Percentiles rank a stretch among this genome's conserved stretches.
Conservation (phyloP, 345 rosid genomes). For the Arabidopsis arenosa region DNA sequence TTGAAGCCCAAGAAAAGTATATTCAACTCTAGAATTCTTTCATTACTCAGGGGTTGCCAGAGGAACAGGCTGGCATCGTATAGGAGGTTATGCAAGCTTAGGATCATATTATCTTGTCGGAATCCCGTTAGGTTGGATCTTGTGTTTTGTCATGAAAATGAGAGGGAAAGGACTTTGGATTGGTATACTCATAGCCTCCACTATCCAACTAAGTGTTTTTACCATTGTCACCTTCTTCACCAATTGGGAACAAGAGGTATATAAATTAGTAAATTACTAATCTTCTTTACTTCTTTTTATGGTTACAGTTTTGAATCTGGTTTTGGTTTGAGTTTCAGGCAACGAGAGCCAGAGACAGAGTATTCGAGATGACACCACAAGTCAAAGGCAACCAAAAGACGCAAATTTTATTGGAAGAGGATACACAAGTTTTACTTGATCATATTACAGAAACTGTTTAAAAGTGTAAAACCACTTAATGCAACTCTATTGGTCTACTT, state of each 20-base stretch:
- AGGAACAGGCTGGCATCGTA: slow-evolving; percentile 69
- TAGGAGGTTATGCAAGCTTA: slow-evolving; percentile 63
- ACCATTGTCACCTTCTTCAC: slow-evolving; percentile 51
- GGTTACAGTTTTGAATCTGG: not conserved
- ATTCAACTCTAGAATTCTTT: not conserved
- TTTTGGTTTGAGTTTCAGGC: slow-evolving; percentile 42
- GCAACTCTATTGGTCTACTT: not conserved
- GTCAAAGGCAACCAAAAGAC: slow-evolving; percentile 5
- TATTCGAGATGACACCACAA: slow-evolving; percentile 35
- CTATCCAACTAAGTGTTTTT: slow-evolving; percentile 48
- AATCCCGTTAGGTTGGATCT: slow-evolving; percentile 50
- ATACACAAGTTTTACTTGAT: slow-evolving; percentile 15
- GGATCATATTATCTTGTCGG: slow-evolving; percentile 66
- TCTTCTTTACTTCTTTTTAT: not conserved
- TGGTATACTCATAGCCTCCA: slow-evolving; percentile 53
- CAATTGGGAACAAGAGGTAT: slow-evolving; percentile 66
- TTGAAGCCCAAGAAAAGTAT: slow-evolving; percentile 1
- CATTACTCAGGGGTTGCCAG: slow-evolving; percentile 58
- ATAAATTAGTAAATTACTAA: too few relatives aligned
- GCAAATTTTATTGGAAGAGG: slow-evolving; percentile 14
- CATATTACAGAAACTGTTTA: slow-evolving; percentile 19
- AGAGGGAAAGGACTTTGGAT: slow-evolving; percentile 64
- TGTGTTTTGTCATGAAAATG: slow-evolving; percentile 50
- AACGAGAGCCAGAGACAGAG: slow-evolving; percentile 45
- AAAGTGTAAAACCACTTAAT: not conserved